Evolutionary conservation across 306 rosid species (phyloP), one percentile per base, ranked within the genome.

Genomic region (Astragalus membranaceus): DNA sequence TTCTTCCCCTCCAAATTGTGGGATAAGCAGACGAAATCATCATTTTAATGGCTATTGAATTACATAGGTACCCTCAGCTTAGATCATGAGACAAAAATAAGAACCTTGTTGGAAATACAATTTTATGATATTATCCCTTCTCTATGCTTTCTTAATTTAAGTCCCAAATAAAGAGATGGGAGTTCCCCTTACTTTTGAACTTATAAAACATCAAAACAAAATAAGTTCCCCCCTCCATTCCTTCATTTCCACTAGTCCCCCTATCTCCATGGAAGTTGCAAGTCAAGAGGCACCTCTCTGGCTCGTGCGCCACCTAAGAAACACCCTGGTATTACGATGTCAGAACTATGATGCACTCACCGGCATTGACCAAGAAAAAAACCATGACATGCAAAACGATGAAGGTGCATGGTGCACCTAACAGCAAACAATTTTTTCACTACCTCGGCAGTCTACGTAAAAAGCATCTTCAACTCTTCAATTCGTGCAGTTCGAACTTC

Each of bases 401-500:
- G 32, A 56, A 41, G 36, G 70, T 4, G 64, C 57, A 39, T 14
- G 50, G 11, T 62, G 77, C 82, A 73, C 68, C 74, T 39, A 29
- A 51, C 69, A 23, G 51, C 14, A 37, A 59, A 30, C 15, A 46
- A 64, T 68, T 56, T 37, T 32, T 10, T 17, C 39, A 51, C 76
- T 71, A 30, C 65, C 61, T 32, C n/a, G 11, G 11, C 1, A 51
- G 33, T 53, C 81, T 86, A 88, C 33, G 96, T 85, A 55, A 93
- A 93, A 58, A 93, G 92, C 97, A 93, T 90, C 84, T 90, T 93
- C 67, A 93, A 57, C 83, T 93, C 97, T 82, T 93, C 98, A 12
- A 93, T 81, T 2, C 98, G 88, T n/a, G 97, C 97, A 37, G 83
- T 76, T 78, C 96, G 86, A 73, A 94, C 92, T 81, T 93, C 98